Conservation (phyloP, 305 asterid species). For the Solanum hybrid region DNA sequence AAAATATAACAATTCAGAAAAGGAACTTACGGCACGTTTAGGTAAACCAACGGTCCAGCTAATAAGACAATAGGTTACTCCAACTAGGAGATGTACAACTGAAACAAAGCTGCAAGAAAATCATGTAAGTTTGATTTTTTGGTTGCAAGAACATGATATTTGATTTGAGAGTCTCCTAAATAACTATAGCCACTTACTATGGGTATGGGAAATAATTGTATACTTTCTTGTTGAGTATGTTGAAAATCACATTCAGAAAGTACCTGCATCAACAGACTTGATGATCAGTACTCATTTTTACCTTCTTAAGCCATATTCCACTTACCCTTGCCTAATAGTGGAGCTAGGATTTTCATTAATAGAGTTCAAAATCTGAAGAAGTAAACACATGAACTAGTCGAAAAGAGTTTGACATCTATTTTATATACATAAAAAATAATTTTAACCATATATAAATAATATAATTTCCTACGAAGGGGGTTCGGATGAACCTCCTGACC, state of each 20-base stretch:
- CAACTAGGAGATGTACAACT: constrained; percentile 51
- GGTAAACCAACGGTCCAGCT: constrained; percentile 60
- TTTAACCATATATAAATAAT: too few relatives aligned
- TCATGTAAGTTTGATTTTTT: neutral
- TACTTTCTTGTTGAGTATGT: constrained; percentile 66
- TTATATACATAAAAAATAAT: too few relatives aligned
- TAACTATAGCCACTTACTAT: constrained; percentile 29
- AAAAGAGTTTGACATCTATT: too few relatives aligned
- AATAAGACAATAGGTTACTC: constrained; percentile 48
- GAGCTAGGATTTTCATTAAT: too few relatives aligned
- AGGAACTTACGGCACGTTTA: constrained; percentile 47
- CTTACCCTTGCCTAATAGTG: neutral
- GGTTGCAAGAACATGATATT: neutral
- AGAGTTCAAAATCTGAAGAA: too few relatives aligned
- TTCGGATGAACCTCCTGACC: too few relatives aligned
- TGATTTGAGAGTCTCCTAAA: neutral
- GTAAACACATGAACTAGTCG: too few relatives aligned
- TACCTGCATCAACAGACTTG: constrained; percentile 34
- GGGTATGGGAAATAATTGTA: constrained; percentile 68
- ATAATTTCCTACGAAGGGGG: too few relatives aligned
- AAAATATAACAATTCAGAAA: neutral
- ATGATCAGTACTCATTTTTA: neutral
- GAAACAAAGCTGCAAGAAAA: constrained; percentile 43
- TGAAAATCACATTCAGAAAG: constrained; percentile 62
- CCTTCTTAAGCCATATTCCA: neutral